Base-by-base conservation (phyloP, 352 stramenopile species). In the Peronospora tabacina region DNA sequence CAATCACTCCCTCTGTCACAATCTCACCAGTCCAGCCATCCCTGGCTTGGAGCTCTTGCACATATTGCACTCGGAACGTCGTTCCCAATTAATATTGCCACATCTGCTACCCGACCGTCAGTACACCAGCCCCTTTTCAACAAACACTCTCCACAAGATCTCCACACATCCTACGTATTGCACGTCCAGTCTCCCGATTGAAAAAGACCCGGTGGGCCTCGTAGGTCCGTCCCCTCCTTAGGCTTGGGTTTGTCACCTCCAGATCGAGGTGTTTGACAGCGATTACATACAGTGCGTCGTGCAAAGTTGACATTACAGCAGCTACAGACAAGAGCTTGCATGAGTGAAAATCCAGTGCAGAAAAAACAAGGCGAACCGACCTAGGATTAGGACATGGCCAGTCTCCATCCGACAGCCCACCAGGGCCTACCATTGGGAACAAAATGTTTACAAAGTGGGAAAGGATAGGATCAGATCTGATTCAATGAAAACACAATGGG, bases 271-370 rank as follows among this genome's bases (percentile, higher is more conserved):
- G 78, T 90, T 32, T 87, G 72, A 49, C 82, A 93, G 24, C 80
- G 80, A 62, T 93, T 93, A 67, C 82, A 93, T 41, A 80, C 64
- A 36, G 58, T 76, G 0, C 82, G 75, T 5, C 82, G 80, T 17
- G 82, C 80, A 67, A 93, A 93, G 44, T 93, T 93, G 44, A 91
- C 56, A 29, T 93, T 93, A 9, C 67, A 78, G 53, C 80, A 93
- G 40, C 82, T 91, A 52, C 39, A 54, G 44, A 47, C 47, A 49
- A 3, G 1, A 7, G 19, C 4, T 8, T 32, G 16, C 17, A 35
- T 10, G 30, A 39, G 34, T 12, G 7, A 12, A 12, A 1, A 1
- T 24, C 5, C 15, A 24, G 34, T n/a, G 24, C 34, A 20, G 15
- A 11, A 16, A n/a, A 11, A 43, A 19, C 9, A 4, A 20, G 24